Percentiles rank a stretch among this genome's conserved stretches.
Conservation (phyloP, 352 stramenopile species). For the Phytophthora cactorum region DNA sequence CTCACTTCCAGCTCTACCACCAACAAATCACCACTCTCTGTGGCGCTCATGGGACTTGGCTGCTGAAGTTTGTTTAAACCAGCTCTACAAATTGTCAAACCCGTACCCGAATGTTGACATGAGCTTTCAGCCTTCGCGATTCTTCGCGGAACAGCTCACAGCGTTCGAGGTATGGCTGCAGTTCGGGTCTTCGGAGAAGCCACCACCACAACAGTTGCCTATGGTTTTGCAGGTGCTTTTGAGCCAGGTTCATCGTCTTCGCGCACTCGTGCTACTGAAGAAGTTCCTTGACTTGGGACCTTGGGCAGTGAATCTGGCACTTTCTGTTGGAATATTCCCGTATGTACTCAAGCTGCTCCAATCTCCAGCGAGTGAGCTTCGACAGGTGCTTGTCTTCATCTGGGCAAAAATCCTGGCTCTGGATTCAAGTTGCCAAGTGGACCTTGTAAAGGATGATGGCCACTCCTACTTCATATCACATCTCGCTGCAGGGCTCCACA, state of each 20-base stretch:
- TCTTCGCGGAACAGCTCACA: slow-evolving; percentile 99
- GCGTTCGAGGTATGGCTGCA: slow-evolving; percentile 99
- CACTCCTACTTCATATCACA: slow-evolving; percentile 97
- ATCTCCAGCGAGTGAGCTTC: slow-evolving; percentile 95
- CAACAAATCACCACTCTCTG: slow-evolving; percentile 96
- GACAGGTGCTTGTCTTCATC: slow-evolving; percentile 94
- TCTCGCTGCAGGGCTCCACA: slow-evolving; percentile 77
- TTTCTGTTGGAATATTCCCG: slow-evolving; percentile 98
- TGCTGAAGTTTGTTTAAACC: slow-evolving; percentile 97
- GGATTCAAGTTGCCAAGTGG: slow-evolving; percentile 95
- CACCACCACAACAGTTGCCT: slow-evolving; percentile 96
- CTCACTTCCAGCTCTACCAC: slow-evolving; percentile 94
- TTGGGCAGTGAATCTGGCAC: slow-evolving; percentile 89
- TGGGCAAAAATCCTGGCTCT: slow-evolving; percentile 96
- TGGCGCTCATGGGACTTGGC: slow-evolving; percentile 99
- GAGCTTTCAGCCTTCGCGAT: slow-evolving; percentile 91
- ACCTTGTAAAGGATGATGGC: slow-evolving; percentile 97
- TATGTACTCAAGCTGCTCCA: slow-evolving; percentile 99
- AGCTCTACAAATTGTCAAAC: slow-evolving; percentile 90
- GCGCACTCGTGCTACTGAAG: slow-evolving; percentile 95
- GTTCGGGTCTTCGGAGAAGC: slow-evolving; percentile 90
- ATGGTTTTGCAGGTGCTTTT: slow-evolving; percentile 98
- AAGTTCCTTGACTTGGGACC: slow-evolving; percentile 96
- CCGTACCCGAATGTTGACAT: slow-evolving; percentile 71
- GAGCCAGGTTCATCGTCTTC: slow-evolving; percentile 96